Evolutionary conservation across 1,284 basidiomycete species (phyloP), one percentile per base, ranked within the genome.

Genomic region (Termitomyces sp.): DNA sequence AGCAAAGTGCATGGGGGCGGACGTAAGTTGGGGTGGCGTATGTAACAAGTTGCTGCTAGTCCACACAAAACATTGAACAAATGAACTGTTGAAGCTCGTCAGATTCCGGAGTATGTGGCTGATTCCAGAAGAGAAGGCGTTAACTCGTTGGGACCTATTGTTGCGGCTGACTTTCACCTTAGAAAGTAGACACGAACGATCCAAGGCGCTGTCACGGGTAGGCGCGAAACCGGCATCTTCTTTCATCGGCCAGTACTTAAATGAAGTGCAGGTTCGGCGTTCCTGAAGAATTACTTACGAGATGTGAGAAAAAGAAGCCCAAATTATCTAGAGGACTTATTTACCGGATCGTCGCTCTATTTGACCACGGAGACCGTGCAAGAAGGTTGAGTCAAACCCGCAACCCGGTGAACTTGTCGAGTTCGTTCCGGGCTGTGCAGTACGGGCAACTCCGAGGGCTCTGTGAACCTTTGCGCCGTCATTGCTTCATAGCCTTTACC

Each of bases 291-390:
- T 45, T 24, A 40, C 46, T 45, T 24, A 40, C 46, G 24, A 43
- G 19, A 42, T 51, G 48, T 44, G 48, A 54, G 46, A 54, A 53
- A 46, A 35, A n/a, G 35, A 49, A 47, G 46, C 46, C 34, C 19
- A 43, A 47, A 16, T 26, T 39, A 48, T 41, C 28, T 19, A 28
- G 44, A 47, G 39, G 43, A n/a, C 34, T 39, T 39, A 55, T 37
- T 47, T 28, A 45, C 53, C 33, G 55, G 55, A 57, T 57, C 52
- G 48, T 54, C 49, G 52, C 26, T 30, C 49, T 47, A 10, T 24
- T 54, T 26, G 52, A 44, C 46, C 53, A 50, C 49, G 50, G 49
- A 52, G 43, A 44, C 49, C 49, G 45, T 54, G 53, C 49, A 39
- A 39, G 50, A 55, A 49, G 43, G 10, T 10, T 31, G 16, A 18